Conservation (phyloP, 208 protist species). For the Acanthamoeba triangularis region DNA sequence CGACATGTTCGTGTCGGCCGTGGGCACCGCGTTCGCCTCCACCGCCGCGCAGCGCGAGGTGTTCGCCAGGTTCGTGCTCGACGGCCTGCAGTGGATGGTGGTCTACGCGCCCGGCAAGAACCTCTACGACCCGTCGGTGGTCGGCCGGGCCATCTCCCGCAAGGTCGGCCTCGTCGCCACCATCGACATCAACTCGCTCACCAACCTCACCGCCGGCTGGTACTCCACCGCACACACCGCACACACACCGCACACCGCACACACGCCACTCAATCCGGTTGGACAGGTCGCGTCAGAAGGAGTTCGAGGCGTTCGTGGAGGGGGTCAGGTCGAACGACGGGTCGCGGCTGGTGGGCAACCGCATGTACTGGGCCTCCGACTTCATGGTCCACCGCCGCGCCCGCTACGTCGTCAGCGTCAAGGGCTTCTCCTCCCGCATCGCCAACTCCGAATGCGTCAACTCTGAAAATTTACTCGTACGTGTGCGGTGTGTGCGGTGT, state of each 20-base stretch:
- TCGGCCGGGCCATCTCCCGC: not conserved
- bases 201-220: slow-evolving; percentile 13
- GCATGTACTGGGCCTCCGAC: slow-evolving; percentile 18
- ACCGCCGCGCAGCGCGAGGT: not conserved
- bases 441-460: slow-evolving; percentile 53
- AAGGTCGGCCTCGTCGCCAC: not conserved
- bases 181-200: not conserved
- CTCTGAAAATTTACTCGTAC: not conserved
- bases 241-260: not conserved
- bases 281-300: not conserved
- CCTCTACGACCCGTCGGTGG: slow-evolving; percentile 19
- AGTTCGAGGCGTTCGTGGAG: not conserved
- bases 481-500: not conserved
- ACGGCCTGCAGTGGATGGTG: not conserved
- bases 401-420: slow-evolving; percentile 26
- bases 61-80: slow-evolving; percentile 9
- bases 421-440: slow-evolving; percentile 20
- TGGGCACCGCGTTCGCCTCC: slow-evolving; percentile 21
- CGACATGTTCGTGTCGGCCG: not conserved
- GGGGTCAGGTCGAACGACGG: not conserved
- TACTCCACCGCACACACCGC: not conserved
- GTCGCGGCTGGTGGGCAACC: not conserved
- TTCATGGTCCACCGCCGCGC: slow-evolving; percentile 51
- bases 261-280: not conserved
- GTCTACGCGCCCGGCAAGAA: not conserved